Percentiles rank a stretch among this genome's conserved stretches.
These are phyloP conservation scores for Rhodamnia argentea DNA, from an alignment of 345 rosid genomes.

Conservation along the genomic window DNA sequence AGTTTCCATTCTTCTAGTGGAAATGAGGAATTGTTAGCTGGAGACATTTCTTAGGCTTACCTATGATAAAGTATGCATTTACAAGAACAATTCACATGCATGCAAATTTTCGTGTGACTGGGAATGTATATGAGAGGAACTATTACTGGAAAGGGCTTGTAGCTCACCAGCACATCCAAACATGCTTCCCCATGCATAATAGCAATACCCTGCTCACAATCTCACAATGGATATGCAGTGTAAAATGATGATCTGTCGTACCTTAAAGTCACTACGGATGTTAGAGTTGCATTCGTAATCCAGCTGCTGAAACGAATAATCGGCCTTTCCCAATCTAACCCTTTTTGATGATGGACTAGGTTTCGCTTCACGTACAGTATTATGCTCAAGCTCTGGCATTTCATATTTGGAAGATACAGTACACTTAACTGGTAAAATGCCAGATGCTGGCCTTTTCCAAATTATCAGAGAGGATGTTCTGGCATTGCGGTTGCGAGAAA, in stretches of 20 bases:
- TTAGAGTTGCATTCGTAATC: slow-evolving; percentile 44
- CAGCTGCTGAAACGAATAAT: slow-evolving; percentile 20
- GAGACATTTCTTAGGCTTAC: not conserved
- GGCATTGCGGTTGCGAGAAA: slow-evolving; percentile 39
- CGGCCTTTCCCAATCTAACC: slow-evolving; percentile 32
- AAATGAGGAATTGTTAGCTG: not conserved
- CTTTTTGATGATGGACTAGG: slow-evolving; percentile 49
- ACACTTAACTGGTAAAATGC: slow-evolving; percentile 18
- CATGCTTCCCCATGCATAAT: not conserved
- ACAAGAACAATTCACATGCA: not conserved
- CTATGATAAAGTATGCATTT: not conserved
- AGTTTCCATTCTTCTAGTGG: not conserved
- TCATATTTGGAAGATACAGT: slow-evolving; percentile 20
- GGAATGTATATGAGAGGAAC: not conserved
- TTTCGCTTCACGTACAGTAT: slow-evolving; percentile 30
- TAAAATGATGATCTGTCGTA: slow-evolving; percentile 3
- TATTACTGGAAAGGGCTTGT: not conserved
- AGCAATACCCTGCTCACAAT: not conserved
- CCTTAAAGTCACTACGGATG: slow-evolving; percentile 31
- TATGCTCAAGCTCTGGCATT: slow-evolving; percentile 25
- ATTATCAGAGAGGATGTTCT: slow-evolving; percentile 20
- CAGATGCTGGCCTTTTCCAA: slow-evolving; percentile 36
- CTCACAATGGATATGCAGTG: not conserved
- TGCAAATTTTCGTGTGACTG: not conserved
- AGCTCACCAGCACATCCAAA: not conserved